A percentile compares a stretch with the other conserved stretches of the same genome.
phyloP scores from a whole-genome alignment of 768 basidiomycete species.

The Kwoniella pini region DNA sequence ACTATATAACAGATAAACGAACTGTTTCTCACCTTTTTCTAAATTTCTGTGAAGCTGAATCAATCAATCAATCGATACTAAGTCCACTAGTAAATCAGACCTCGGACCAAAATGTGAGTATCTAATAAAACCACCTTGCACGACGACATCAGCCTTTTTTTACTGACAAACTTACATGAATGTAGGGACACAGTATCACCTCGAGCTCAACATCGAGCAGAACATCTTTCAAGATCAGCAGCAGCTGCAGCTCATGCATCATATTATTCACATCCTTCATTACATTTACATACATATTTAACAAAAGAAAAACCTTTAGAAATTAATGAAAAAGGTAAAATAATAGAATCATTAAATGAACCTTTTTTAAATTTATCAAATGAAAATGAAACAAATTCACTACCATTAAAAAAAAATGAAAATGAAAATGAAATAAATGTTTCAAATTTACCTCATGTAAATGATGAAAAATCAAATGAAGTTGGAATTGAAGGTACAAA shows the following conservation, averaged over 20 bases:
- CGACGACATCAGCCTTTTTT: too few species aligned
- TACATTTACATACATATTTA: slow-evolving; percentile 45
- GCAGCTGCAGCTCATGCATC: slow-evolving; percentile 47
- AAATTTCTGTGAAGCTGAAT: too few species aligned
- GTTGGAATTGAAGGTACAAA: slow-evolving; percentile 36
- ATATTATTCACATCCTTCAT: slow-evolving; percentile 44
- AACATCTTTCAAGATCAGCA: slow-evolving; percentile 40
- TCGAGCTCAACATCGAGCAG: slow-evolving; percentile 32
- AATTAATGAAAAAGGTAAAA: slow-evolving; percentile 1
- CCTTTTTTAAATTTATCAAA: neutral
- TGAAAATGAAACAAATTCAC: neutral
- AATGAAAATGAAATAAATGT: slow-evolving; percentile 5
- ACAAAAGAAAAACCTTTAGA: neutral
- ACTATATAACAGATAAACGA: too few species aligned
- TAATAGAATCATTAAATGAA: slow-evolving; percentile 13
- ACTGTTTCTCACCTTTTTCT: too few species aligned
- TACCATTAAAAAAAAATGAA: neutral
- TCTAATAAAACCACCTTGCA: neutral
- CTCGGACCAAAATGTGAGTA: neutral
- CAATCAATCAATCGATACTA: too few species aligned
- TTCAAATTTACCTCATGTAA: slow-evolving; percentile 13
- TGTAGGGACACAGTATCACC: slow-evolving; percentile 31
- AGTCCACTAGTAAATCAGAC: too few species aligned
- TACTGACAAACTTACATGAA: neutral
- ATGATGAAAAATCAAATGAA: slow-evolving; percentile 14